Base-by-base conservation (phyloP, 2,329 filamentous ascomycete species). In the Elsinoe ampelina region DNA sequence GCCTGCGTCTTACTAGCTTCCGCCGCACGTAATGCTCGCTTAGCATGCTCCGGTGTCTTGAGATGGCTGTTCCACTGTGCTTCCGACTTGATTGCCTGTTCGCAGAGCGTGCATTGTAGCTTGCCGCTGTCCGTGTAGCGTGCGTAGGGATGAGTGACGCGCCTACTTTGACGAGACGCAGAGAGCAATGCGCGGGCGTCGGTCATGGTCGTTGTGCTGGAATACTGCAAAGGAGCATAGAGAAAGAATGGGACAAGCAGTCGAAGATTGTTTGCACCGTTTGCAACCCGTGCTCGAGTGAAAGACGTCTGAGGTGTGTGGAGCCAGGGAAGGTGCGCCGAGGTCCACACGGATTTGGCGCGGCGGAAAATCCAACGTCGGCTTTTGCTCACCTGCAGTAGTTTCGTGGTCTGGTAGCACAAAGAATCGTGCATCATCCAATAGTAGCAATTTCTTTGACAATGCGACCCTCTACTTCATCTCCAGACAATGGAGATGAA, bases 181-280 rank as follows among this genome's bases (percentile, higher is more conserved):
- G 87, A 86, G 58, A 95, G 79, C 50, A 95, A 80, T 35, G 87
- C 81, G 64, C 89, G 85, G 22, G 89, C 85, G 70, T 95, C 88
- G 63, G 87, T 78, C 87, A 93, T 92, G 30, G 50, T 45, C 30
- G 12, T 15, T 7, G 38, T 3, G 30, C 34, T 22, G 35, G 20
- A 17, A 35, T 13, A 20, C 11, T 30, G 36, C 2, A 1, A 6
- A 15, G 20, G 52, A 32, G 13, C 26, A 30, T 30, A 6, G 36
- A 41, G 32, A 19, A 45, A 32, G 26, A 30, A 30, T 30, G 26
- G 4, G 26, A 30, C 3, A 30, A 7, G 26, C 26, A 5, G 26
- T 30, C 8, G 26, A 30, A 30, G 26, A 30, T 30, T 41, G 50
- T 54, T 55, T 55, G 19, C 36, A 43, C 52, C 36, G 52, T 55